Conservation (phyloP, 768 basidiomycete genomes). For the Guyanaporus albipodus region DNA sequence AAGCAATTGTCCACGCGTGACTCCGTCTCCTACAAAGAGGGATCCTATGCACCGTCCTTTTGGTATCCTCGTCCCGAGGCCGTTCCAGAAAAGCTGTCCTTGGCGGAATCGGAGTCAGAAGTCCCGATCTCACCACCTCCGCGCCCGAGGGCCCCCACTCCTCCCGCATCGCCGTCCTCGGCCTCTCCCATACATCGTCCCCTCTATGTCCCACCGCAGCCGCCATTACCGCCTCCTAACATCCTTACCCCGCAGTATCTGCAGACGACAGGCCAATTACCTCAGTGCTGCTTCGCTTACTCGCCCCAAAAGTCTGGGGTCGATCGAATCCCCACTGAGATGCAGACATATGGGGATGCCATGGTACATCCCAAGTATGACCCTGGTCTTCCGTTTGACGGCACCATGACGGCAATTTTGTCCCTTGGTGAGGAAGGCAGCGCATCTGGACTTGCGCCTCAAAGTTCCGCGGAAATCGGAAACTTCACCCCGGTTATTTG, state of each 20-base stretch:
- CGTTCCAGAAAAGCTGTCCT: slow-evolving; percentile 20
- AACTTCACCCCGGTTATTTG: slow-evolving; percentile 26
- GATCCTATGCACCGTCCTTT: slow-evolving; percentile 9
- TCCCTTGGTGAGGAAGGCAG: slow-evolving; percentile 12
- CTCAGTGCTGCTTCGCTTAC: slow-evolving; percentile 20
- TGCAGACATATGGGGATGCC: slow-evolving; percentile 13
- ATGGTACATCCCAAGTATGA: slow-evolving; percentile 15
- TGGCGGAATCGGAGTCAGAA: slow-evolving; percentile 17
- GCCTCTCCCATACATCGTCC: slow-evolving; percentile 10
- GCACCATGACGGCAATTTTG: slow-evolving; percentile 13
- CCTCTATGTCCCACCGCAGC: slow-evolving; percentile 16
- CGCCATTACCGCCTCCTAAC: slow-evolving; percentile 11
- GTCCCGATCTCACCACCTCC: slow-evolving; percentile 18
- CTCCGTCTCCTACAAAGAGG: slow-evolving; percentile 15
- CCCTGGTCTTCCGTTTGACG: slow-evolving; percentile 9
- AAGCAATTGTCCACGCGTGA: slow-evolving; percentile 17
- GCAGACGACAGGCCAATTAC: slow-evolving; percentile 26
- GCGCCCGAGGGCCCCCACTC: slow-evolving; percentile 17
- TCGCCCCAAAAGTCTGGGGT: slow-evolving; percentile 27
- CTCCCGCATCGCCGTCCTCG: slow-evolving; percentile 14
- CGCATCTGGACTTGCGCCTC: slow-evolving; percentile 9
- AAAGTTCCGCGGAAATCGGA: slow-evolving; percentile 24
- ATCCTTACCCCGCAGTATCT: slow-evolving; percentile 25
- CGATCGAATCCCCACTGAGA: slow-evolving; percentile 21
- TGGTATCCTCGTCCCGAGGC: slow-evolving; percentile 18